Conservation (phyloP, 1,284 basidiomycete genomes). For the Rhodotorula sp. region DNA sequence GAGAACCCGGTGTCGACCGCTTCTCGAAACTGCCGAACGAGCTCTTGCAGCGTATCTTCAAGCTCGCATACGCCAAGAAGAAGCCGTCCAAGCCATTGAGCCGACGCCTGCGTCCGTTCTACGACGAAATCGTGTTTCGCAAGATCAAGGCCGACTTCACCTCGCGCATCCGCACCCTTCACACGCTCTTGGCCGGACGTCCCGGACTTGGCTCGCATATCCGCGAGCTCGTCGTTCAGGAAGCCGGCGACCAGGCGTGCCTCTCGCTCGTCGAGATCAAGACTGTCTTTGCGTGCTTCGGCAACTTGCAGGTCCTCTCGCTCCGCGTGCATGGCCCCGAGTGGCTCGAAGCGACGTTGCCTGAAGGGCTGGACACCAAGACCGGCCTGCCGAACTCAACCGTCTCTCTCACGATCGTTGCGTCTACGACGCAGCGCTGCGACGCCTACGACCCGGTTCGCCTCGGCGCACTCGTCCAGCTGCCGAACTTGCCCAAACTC, state of each 20-base stretch:
- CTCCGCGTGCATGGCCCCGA: neutral
- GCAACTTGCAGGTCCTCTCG: neutral
- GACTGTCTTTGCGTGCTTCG: neutral
- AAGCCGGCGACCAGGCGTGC: neutral
- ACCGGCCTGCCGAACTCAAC: neutral
- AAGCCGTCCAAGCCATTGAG: neutral
- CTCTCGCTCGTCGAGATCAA: neutral
- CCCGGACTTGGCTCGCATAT: neutral
- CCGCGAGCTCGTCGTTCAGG: neutral
- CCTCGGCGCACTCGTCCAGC: neutral
- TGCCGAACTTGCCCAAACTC: neutral
- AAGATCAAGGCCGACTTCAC: neutral
- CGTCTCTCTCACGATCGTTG: neutral
- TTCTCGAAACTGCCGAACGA: neutral
- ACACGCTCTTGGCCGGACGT: neutral
- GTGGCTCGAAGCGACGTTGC: neutral
- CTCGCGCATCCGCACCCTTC: neutral
- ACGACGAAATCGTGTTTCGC: neutral
- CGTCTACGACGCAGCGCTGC: neutral
- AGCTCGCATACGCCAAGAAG: neutral
- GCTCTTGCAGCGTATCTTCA: neutral
- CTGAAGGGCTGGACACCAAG: neutral
- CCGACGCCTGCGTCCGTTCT: neutral
- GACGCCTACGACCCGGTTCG: neutral
- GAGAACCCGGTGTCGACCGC: no score